These are phyloP conservation scores for Jaltomata sinuosa DNA, from an alignment of 257 asterid genomes.

Conservation along the genomic window DNA sequence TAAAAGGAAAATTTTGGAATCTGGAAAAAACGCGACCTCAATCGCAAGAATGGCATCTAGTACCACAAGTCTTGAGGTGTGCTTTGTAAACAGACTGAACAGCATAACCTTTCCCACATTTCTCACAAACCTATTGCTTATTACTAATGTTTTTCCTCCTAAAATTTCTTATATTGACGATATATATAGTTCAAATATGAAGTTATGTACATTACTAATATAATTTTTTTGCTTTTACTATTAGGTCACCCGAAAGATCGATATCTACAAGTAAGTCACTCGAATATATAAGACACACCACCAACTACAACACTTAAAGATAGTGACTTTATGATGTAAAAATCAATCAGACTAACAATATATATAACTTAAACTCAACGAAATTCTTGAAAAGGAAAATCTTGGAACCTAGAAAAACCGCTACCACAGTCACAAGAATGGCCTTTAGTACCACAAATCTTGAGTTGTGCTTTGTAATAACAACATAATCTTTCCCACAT, in stretches of 20 bases:
- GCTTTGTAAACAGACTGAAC: slow-evolving; percentile 70
- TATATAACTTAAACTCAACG: background rate
- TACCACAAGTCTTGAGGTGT: slow-evolving; percentile 43
- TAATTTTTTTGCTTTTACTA: background rate
- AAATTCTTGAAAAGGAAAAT: no score
- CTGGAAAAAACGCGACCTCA: slow-evolving; percentile 59
- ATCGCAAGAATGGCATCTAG: slow-evolving; percentile 58
- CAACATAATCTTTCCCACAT: slow-evolving; percentile 55
- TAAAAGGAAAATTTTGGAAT: background rate
- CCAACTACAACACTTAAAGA: no score
- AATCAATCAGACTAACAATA: no score
- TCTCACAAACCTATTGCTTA: slow-evolving; percentile 58
- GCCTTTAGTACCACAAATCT: slow-evolving; percentile 30
- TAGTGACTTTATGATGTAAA: no score
- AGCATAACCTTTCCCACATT: slow-evolving; percentile 58
- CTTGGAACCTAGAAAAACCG: slow-evolving; percentile 32
- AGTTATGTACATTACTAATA: background rate
- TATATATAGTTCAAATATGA: no score
- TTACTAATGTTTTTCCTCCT: slow-evolving; percentile 59
- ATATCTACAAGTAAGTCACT: no score
- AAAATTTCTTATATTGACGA: no score
- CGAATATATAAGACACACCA: no score
- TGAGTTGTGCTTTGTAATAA: no score
- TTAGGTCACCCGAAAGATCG: no score
- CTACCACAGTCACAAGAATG: slow-evolving; percentile 64